Evolutionary conservation across 768 basidiomycete genomes (phyloP), one percentile per base, ranked within the genome.

Genomic region (Neoboletus brunneissimus): DNA sequence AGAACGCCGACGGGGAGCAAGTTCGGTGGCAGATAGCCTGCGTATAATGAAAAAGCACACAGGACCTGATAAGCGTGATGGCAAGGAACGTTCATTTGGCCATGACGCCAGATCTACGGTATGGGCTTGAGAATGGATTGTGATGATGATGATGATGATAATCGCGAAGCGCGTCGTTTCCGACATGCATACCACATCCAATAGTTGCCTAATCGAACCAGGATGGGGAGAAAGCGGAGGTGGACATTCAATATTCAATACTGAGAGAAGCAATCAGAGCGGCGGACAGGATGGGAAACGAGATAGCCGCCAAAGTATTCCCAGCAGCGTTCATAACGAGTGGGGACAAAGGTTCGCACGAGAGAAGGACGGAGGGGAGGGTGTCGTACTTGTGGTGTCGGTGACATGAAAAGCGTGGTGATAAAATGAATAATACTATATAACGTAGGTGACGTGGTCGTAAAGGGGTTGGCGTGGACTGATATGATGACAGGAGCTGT

Each of bases 401-500:
- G 35, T 50, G 57, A 60, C 42, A 60, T 44, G 57, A 60, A 49
- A 31, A 54, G 58, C 57, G 49, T 60, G 58, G 58, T 55, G 52
- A 41, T 31, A 40, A 60, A 61, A 59, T 61, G 59, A 60, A 61
- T 55, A 44, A 51, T 62, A 31, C n/a, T 35, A 43, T 22, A 55
- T 50, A 62, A 56, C 42, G 60, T 53, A 61, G 46, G 38, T 18
- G 60, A 49, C 48, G 34, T 59, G 58, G 58, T 53, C 58, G 58
- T 44, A 60, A 59, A 60, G 34, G 58, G 59, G 45, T 10, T 56
- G 47, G 38, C 55, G 37, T 55, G 49, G 37, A 58, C 40, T 38
- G 40, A 41, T 23, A 40, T 46, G 40, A 42, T 60, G 60, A 64
- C 60, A 60, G 63, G 63, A 61, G 60, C 54, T 67, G 63, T 67